Evolutionary conservation across 1,284 basidiomycete genomes (phyloP).

Genomic region (Heterobasidion parviporum): DNA sequence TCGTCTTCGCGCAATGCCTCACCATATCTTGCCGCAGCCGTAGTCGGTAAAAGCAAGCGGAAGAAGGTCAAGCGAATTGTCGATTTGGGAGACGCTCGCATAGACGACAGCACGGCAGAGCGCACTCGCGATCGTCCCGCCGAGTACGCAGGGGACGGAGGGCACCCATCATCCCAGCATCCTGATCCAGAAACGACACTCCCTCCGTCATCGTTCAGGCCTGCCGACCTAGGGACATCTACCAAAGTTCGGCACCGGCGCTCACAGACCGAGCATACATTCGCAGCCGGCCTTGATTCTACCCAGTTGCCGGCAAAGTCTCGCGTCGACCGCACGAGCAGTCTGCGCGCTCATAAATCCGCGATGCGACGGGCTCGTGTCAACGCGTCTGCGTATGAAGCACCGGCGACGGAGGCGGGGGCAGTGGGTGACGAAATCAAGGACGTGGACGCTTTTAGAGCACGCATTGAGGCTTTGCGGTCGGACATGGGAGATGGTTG

Average conservation of each 20-base stretch:
- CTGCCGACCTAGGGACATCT: not conserved
- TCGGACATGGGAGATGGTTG: conserved; percentile 83
- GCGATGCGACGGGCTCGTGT: conserved; percentile 41
- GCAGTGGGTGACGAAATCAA: conserved; percentile 26
- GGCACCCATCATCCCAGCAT: not conserved
- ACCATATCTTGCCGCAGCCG: conserved; percentile 30
- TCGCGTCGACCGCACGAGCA: conserved; percentile 4
- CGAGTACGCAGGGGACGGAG: not conserved
- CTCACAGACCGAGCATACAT: conserved; percentile 12
- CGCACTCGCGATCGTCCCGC: not conserved
- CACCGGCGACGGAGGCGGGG: conserved; percentile 25
- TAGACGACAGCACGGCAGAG: conserved; percentile 20
- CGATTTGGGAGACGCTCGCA: conserved; percentile 41
- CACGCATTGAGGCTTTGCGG: conserved; percentile 72
- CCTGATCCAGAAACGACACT: not conserved
- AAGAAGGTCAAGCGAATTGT: conserved; percentile 66
- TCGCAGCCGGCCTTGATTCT: conserved; percentile 2
- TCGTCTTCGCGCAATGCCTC: conserved; percentile 35
- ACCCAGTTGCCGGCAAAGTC: not conserved
- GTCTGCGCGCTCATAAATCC: conserved; percentile 20
- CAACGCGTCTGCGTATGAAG: conserved; percentile 57
- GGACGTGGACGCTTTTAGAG: conserved; percentile 64
- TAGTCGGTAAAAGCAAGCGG: conserved; percentile 34
- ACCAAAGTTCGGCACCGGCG: conserved; percentile 7
- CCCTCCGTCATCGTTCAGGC: not conserved